Evolutionary conservation across 2,329 filamentous ascomycete genomes (phyloP).

Genomic region (Ceratocystis ficicola): DNA sequence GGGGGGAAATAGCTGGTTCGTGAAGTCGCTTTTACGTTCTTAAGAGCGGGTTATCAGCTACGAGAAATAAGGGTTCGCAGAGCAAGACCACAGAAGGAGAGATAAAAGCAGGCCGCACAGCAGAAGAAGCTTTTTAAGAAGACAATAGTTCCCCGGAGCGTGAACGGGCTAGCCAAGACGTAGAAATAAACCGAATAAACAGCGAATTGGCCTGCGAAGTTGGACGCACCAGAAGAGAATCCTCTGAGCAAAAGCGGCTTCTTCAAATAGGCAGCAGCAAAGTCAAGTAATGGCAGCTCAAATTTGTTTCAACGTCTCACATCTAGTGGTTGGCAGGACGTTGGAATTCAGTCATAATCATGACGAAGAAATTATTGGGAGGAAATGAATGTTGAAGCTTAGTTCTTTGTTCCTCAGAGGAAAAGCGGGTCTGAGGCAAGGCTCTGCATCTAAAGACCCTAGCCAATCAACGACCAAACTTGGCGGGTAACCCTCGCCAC

Average conservation of each 20-base stretch:
- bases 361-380: not conserved
- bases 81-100: not conserved
- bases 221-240: not conserved
- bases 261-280: not conserved
- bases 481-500: not conserved
- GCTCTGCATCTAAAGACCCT: conserved; percentile 1
- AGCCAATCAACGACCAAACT: not conserved
- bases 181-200: conserved; percentile 3
- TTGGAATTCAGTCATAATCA: not conserved
- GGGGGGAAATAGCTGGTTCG: not conserved
- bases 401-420: not conserved
- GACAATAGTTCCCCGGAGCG: not conserved
- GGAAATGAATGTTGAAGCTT: conserved; percentile 1
- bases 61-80: not conserved
- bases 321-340: not conserved
- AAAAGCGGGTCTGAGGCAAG: conserved; percentile 5
- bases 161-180: not conserved
- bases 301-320: not conserved
- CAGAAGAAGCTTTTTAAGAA: not conserved
- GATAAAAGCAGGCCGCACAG: not conserved
- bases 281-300: not conserved
- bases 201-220: not conserved
- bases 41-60: not conserved
- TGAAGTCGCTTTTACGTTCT: not conserved
- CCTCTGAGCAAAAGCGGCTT: no score